Evolutionary conservation across 305 asterid species (phyloP).

Genomic region (Nicotiana rustica): DNA sequence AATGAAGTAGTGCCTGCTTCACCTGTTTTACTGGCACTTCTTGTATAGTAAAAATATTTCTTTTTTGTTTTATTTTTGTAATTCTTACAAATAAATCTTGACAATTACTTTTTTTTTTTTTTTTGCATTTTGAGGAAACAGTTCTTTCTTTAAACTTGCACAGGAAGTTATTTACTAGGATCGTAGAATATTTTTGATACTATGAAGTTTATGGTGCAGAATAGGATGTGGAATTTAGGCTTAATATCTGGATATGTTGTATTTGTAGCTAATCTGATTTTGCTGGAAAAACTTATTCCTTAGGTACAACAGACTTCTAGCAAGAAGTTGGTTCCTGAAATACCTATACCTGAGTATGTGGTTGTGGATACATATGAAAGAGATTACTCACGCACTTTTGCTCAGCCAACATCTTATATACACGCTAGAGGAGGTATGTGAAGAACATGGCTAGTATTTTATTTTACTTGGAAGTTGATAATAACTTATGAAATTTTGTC

Average conservation of each 20-base stretch:
- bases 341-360: constrained; percentile 94
- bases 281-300: not conserved
- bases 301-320: constrained; percentile 76
- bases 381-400: constrained; percentile 91
- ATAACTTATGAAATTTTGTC: constrained; percentile 33
- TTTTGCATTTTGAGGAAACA: constrained; percentile 14
- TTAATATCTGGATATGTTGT: constrained; percentile 10
- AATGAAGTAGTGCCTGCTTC: too few species aligned
- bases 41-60: too few species aligned
- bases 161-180: constrained; percentile 26
- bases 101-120: not conserved
- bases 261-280: not conserved
- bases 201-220: constrained; percentile 30
- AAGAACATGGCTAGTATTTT: constrained; percentile 36
- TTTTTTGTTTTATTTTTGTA: not conserved
- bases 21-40: too few species aligned
- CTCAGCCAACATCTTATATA: constrained; percentile 86
- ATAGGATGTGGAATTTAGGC: constrained; percentile 8
- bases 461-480: constrained; percentile 32
- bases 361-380: constrained; percentile 96
- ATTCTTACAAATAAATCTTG: not conserved
- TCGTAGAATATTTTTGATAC: not conserved
- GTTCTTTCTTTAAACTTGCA: constrained; percentile 22
- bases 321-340: constrained; percentile 83
- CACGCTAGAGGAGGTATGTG: constrained; percentile 96